Conservation (phyloP, 768 basidiomycete species). For the Erythrobasidium yunnanense region DNA sequence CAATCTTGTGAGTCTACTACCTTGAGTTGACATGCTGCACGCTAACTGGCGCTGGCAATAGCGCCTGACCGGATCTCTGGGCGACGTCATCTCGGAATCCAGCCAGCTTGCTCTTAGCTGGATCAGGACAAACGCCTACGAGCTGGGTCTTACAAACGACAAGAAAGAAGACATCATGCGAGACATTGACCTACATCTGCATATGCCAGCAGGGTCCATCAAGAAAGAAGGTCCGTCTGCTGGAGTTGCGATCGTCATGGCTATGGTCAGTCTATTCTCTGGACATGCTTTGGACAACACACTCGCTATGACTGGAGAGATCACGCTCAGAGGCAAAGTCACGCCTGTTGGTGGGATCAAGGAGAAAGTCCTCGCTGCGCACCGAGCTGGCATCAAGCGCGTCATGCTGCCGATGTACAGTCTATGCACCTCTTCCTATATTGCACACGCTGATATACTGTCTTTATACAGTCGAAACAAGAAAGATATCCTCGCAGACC, state of each 20-base stretch:
- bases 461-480: not conserved
- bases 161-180: constrained; percentile 47
- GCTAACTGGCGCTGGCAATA: not conserved
- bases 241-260: constrained; percentile 80
- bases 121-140: constrained; percentile 57
- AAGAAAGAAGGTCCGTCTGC: constrained; percentile 85
- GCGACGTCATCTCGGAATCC: constrained; percentile 85
- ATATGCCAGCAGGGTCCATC: constrained; percentile 76
- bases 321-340: constrained; percentile 89
- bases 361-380: constrained; percentile 67
- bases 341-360: constrained; percentile 91
- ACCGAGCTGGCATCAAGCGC: constrained; percentile 88
- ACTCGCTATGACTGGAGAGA: constrained; percentile 80
- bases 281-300: constrained; percentile 23
- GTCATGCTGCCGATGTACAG: constrained; percentile 57
- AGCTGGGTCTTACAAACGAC: constrained; percentile 37
- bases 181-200: constrained; percentile 67
- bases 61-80: constrained; percentile 64
- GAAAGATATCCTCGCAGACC: constrained; percentile 11
- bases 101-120: constrained; percentile 82
- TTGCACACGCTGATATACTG: not conserved
- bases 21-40: not conserved
- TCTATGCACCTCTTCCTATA: not conserved
- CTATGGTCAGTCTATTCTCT: constrained; percentile 83
- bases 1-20: not conserved